Base-by-base conservation (phyloP, 2,329 filamentous ascomycete genomes). In the Massarina eburnea region DNA sequence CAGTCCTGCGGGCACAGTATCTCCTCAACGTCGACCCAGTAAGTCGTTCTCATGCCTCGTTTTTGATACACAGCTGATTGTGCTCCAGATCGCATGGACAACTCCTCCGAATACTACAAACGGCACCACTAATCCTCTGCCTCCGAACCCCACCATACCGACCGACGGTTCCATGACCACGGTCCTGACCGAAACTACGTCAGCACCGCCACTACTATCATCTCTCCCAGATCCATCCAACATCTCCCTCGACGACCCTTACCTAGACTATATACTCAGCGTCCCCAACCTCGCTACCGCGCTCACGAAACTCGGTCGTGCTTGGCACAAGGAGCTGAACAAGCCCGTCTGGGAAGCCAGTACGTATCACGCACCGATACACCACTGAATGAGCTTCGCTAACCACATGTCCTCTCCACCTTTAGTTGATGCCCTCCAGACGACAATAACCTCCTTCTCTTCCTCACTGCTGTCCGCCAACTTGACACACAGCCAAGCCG, bases 241-340 rank as follows among this genome's bases (percentile, higher is more conserved):
- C 41, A 14, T 48, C 59, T 43, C 56, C 55, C 36, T 64, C 55
- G 9, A 50, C 20, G 37, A 44, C 29, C 56, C 59, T 7, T 67
- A 66, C 43, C 51, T 51, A 19, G 58, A 66, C 46, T 72, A 70
- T 44, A 42, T 67, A 39, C 53, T 59, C 39, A 39, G 36, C 19
- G 32, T 60, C 30, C 39, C 45, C 18, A 51, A 34, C 32, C 47
- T 66, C 17, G 49, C 61, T 8, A 41, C 48, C n/a, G 55, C 54
- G 1, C 46, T 62, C 14, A 51, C 49, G 17, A 43, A 55, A 20
- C 57, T 60, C 12, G 63, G 63, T 39, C 56, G 54, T 3, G 43
- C 61, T 39, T 70, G 64, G 55, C 70, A 72, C 50, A 56, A 58
- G 12, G 70, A 72, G 48, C 55, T 66, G 57, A 72, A 72, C 51